Conservation (phyloP, 1,284 basidiomycete genomes). For the Fomes fomentarius region DNA sequence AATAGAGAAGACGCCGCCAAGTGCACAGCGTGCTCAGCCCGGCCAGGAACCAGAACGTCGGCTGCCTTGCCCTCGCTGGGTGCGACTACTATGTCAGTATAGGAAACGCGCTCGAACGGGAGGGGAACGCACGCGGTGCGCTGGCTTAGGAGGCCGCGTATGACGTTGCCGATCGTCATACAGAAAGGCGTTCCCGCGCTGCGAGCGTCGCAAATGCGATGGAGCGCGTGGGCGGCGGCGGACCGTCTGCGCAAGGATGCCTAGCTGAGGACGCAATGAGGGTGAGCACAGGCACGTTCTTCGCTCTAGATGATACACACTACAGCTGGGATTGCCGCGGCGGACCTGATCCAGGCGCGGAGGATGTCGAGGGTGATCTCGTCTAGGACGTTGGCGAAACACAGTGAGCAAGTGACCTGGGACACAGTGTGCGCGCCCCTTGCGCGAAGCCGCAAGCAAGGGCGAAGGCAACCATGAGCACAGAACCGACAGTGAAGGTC, state of each 20-base stretch:
- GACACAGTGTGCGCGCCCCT: slow-evolving; percentile 38
- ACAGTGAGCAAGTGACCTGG: background rate
- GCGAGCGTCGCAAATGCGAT: slow-evolving; percentile 79
- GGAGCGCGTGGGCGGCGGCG: slow-evolving; percentile 65
- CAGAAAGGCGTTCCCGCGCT: slow-evolving; percentile 83
- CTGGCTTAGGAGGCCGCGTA: slow-evolving; percentile 76
- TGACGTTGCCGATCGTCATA: slow-evolving; percentile 63
- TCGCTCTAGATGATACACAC: slow-evolving; percentile 46
- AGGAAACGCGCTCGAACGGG: too few species aligned
- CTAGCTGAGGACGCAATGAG: slow-evolving; percentile 61
- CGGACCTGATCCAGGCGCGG: slow-evolving; percentile 66
- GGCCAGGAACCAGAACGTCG: slow-evolving; percentile 56
- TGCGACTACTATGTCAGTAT: slow-evolving; percentile 1
- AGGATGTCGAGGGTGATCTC: slow-evolving; percentile 63
- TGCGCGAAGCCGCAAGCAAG: slow-evolving; percentile 46
- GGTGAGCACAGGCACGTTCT: too few species aligned
- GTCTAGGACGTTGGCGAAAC: slow-evolving; percentile 38
- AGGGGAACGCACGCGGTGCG: slow-evolving; percentile 52
- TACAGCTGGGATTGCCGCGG: slow-evolving; percentile 70
- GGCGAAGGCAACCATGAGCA: slow-evolving; percentile 39
- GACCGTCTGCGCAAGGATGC: slow-evolving; percentile 78
- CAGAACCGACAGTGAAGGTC: slow-evolving; percentile 52
- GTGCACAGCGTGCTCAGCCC: slow-evolving; percentile 47
- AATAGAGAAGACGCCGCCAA: slow-evolving; percentile 47
- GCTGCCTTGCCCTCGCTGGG: slow-evolving; percentile 51